Conservation (phyloP, 768 basidiomycete genomes). For the Dacryopinax primogenitus region DNA sequence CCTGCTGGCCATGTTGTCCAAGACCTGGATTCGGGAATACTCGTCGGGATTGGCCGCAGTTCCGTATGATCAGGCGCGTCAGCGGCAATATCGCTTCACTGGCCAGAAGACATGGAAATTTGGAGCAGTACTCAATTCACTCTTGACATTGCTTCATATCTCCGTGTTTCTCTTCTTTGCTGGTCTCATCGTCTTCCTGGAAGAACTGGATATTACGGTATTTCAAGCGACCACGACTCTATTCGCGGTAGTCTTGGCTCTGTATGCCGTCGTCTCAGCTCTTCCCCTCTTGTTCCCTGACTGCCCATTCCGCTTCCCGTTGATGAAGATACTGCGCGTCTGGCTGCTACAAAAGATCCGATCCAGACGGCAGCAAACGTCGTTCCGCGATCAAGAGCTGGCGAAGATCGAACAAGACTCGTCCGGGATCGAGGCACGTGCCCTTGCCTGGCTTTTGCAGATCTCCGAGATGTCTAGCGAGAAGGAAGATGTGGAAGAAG, state of each 20-base stretch:
- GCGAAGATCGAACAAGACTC: neutral
- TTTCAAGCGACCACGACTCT: neutral
- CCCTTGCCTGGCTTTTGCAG: neutral
- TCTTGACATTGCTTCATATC: conserved; percentile 40
- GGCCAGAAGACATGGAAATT: conserved; percentile 33
- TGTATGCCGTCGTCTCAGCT: neutral
- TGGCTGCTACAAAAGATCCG: neutral
- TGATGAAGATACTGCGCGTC: neutral
- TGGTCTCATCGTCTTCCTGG: conserved; percentile 35
- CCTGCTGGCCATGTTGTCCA: conserved; percentile 35
- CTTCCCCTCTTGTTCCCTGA: neutral
- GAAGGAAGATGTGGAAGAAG: neutral
- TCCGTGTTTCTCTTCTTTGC: conserved; percentile 41
- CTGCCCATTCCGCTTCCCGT: neutral
- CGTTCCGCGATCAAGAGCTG: neutral
- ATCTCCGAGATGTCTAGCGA: neutral
- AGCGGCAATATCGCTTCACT: conserved; percentile 32
- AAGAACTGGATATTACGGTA: neutral
- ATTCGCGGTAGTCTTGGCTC: neutral
- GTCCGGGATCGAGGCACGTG: neutral
- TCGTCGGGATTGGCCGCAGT: conserved; percentile 16
- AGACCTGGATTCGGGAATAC: conserved; percentile 39
- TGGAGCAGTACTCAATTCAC: conserved; percentile 30
- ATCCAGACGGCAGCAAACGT: neutral
- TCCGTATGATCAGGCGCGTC: conserved; percentile 31